Evolutionary conservation across 2,329 filamentous ascomycete species (phyloP).

Genomic region (Trichoderma brevicompactum): DNA sequence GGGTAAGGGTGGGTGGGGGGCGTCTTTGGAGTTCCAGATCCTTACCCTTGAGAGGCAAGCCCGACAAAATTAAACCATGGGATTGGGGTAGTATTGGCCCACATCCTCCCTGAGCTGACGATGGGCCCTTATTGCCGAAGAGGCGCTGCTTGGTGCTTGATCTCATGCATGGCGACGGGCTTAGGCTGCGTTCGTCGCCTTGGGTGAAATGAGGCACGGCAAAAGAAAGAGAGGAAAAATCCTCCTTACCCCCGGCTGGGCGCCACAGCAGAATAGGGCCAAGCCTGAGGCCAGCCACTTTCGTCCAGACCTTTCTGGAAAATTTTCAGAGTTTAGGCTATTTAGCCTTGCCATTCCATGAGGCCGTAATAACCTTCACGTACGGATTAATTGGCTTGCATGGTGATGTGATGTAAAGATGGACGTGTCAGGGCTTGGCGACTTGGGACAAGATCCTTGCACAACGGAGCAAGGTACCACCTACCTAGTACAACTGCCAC

Average conservation of each 20-base stretch:
- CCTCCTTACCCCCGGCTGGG: conserved; percentile 17
- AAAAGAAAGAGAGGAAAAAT: conserved; percentile 6
- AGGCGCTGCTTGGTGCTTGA: conserved; percentile 24
- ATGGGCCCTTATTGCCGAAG: conserved; percentile 24
- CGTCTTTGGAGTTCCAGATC: conserved; percentile 23
- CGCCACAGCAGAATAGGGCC: conserved; percentile 13
- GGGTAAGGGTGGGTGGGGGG: conserved; percentile 17
- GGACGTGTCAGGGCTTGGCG: conserved; percentile 4
- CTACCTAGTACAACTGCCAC: background rate
- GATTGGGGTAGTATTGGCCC: conserved; percentile 25
- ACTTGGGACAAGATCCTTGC: conserved; percentile 1
- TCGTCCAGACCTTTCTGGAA: conserved; percentile 26
- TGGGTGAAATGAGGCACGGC: conserved; percentile 16
- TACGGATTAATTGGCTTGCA: background rate
- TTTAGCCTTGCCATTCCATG: conserved; percentile 1
- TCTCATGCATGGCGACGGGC: conserved; percentile 18
- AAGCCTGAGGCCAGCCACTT: conserved; percentile 16
- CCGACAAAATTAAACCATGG: conserved; percentile 12
- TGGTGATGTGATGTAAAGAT: background rate
- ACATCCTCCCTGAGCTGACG: conserved; percentile 27
- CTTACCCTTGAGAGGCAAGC: conserved; percentile 18
- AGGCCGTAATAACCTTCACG: conserved; percentile 3
- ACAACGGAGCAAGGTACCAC: background rate
- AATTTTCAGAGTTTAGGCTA: conserved; percentile 26
- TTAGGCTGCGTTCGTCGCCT: conserved; percentile 16